These are phyloP conservation scores for Biscutella laevigata DNA, from an alignment of 441 rosid species.

Conservation along the genomic window DNA sequence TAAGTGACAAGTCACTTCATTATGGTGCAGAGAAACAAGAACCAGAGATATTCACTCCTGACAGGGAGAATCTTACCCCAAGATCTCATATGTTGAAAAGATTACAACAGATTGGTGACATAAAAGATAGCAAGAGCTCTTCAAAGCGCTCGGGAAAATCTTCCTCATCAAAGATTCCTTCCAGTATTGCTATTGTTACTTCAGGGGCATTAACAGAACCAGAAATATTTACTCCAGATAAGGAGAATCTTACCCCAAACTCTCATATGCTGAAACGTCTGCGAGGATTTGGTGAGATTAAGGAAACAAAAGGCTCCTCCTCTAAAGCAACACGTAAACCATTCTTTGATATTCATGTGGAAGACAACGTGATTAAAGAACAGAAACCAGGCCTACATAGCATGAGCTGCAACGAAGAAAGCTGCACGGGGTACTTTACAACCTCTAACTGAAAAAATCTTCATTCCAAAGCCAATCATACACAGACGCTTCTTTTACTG, in stretches of 20 bases:
- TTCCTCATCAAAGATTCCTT: conserved; percentile 9
- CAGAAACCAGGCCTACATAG: conserved; percentile 28
- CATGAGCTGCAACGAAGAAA: conserved; percentile 27
- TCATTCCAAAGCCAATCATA: conserved; percentile 27
- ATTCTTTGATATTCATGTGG: conserved; percentile 25
- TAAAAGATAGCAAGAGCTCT: conserved; percentile 31
- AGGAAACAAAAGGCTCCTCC: conserved; percentile 29
- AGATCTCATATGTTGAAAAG: conserved; percentile 35
- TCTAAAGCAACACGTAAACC: conserved; percentile 24
- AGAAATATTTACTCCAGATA: conserved; percentile 59
- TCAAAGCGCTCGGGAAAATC: conserved; percentile 11
- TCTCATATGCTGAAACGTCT: conserved; percentile 36
- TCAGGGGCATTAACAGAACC: conserved; percentile 32
- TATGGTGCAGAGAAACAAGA: conserved; percentile 32
- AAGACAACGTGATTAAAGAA: conserved; percentile 37
- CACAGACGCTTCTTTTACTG: conserved; percentile 18
- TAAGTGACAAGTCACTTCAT: conserved; percentile 29
- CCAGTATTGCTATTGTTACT: neutral
- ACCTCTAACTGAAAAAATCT: conserved; percentile 28
- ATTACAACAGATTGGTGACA: conserved; percentile 34
- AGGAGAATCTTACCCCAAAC: conserved; percentile 69
- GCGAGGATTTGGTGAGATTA: conserved; percentile 35
- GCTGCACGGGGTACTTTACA: conserved; percentile 50
- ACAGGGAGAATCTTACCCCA: conserved; percentile 77
- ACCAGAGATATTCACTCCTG: conserved; percentile 56